Percentiles rank a stretch among this genome's conserved stretches.
phyloP scores from a whole-genome alignment of 345 rosid genomes.

The Erucastrum elatum region DNA sequence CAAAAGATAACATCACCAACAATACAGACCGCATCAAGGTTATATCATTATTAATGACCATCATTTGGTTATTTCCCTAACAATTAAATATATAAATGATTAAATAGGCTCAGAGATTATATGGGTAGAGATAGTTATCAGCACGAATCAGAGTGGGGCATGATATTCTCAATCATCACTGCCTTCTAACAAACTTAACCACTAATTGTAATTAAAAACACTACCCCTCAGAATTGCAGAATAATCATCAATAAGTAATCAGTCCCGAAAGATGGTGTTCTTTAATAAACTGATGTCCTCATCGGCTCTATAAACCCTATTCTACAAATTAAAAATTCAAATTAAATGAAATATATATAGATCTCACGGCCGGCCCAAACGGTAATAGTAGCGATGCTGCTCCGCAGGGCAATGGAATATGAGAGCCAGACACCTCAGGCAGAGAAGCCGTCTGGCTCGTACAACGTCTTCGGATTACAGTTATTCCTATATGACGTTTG shows the following conservation, averaged over 20 bases:
- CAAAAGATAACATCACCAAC: conserved; percentile 22
- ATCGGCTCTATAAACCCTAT: background rate
- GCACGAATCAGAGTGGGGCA: conserved; percentile 41
- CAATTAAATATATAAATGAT: too few relatives aligned
- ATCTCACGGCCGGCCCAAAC: conserved; percentile 45
- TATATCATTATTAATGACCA: conserved; percentile 23
- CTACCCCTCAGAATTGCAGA: background rate
- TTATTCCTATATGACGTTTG: conserved; percentile 29
- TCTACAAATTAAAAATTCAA: rapidly evolving
- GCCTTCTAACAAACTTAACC: background rate
- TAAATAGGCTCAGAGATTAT: conserved; percentile 33
- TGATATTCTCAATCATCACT: conserved; percentile 34
- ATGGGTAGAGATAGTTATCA: conserved; percentile 40
- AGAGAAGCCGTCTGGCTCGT: conserved; percentile 36
- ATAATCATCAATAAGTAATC: background rate
- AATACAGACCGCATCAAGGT: conserved; percentile 37
- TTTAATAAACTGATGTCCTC: background rate
- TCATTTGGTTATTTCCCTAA: conserved; percentile 19
- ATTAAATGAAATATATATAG: conserved; percentile 18
- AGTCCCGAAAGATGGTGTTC: conserved; percentile 4
- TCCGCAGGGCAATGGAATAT: conserved; percentile 46
- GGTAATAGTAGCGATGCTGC: conserved; percentile 46
- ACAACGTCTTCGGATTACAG: conserved; percentile 3
- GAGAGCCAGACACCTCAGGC: conserved; percentile 8
- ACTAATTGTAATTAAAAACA: background rate